Evolutionary conservation across 1,284 basidiomycete genomes (phyloP).

Genomic region (Marasmius fiardii): DNA sequence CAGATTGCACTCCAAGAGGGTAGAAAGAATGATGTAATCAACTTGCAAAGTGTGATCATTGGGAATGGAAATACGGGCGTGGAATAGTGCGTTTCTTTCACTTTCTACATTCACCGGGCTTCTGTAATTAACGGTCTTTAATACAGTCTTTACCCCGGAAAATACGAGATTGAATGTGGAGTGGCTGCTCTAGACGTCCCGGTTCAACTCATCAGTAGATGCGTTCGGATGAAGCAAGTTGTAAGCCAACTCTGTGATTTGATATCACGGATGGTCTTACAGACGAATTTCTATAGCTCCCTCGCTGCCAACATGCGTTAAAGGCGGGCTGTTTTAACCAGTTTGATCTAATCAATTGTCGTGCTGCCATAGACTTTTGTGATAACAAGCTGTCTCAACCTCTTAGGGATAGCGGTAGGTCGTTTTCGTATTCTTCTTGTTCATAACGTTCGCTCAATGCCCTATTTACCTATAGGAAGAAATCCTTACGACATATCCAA

Average conservation of each 20-base stretch:
- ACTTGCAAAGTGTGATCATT: conserved; percentile 63
- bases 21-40: conserved; percentile 49
- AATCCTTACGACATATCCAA: conserved; percentile 76
- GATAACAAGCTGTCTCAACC: conserved; percentile 48
- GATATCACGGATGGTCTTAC: neutral
- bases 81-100: conserved; percentile 39
- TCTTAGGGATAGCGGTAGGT: conserved; percentile 50
- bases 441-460: neutral
- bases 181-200: conserved; percentile 50
- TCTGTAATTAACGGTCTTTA: neutral
- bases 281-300: conserved; percentile 36
- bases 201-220: conserved; percentile 53
- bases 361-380: conserved; percentile 63
- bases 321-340: conserved; percentile 45
- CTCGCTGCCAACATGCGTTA: conserved; percentile 50
- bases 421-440: neutral
- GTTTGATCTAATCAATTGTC: conserved; percentile 61
- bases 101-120: conserved; percentile 1
- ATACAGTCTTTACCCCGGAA: conserved; percentile 56
- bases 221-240: conserved; percentile 58
- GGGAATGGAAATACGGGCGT: conserved; percentile 65
- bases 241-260: conserved; percentile 31
- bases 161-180: conserved; percentile 64
- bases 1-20: conserved; percentile 48
- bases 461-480: conserved; percentile 33